phyloP scores from a whole-genome alignment of 805 yeast species.

The Saitoella complicata region DNA sequence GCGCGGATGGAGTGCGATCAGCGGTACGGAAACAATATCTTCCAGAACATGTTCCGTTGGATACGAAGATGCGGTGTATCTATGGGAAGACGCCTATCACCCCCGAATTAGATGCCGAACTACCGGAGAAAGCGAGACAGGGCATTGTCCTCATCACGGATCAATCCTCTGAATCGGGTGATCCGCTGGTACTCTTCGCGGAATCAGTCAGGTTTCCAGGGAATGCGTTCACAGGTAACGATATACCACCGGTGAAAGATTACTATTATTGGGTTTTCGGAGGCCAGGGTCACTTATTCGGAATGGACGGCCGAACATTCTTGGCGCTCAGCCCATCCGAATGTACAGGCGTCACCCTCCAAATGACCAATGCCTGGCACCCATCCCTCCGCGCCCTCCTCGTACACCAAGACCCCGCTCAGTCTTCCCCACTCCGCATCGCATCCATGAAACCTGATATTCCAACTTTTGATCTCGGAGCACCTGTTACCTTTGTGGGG shows the following conservation, averaged over 20 bases:
- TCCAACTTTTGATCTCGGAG: background rate
- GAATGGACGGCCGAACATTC: background rate
- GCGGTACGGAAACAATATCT: conserved; percentile 2
- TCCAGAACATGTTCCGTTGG: background rate
- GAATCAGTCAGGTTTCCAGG: conserved; percentile 1
- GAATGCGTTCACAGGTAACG: background rate
- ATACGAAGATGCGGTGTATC: conserved; percentile 2
- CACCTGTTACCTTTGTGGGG: conserved; percentile 1
- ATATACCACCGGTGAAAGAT: background rate
- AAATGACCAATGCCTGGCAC: conserved; percentile 1
- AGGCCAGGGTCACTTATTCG: background rate
- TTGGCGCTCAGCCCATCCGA: background rate
- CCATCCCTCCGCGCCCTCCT: background rate
- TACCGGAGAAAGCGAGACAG: background rate
- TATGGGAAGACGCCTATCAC: conserved; percentile 4
- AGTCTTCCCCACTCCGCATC: conserved; percentile 3
- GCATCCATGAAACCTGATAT: background rate
- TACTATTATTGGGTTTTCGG: conserved; percentile 2
- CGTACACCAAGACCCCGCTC: background rate
- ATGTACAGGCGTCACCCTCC: background rate
- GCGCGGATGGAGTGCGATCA: conserved; percentile 5
- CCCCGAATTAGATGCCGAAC: background rate
- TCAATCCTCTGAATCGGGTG: background rate
- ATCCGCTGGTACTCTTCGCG: conserved; percentile 1
- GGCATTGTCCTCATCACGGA: conserved; percentile 2